phyloP scores from a whole-genome alignment of 176 grass and related monocot species.

The Eragrostis nindensis region DNA sequence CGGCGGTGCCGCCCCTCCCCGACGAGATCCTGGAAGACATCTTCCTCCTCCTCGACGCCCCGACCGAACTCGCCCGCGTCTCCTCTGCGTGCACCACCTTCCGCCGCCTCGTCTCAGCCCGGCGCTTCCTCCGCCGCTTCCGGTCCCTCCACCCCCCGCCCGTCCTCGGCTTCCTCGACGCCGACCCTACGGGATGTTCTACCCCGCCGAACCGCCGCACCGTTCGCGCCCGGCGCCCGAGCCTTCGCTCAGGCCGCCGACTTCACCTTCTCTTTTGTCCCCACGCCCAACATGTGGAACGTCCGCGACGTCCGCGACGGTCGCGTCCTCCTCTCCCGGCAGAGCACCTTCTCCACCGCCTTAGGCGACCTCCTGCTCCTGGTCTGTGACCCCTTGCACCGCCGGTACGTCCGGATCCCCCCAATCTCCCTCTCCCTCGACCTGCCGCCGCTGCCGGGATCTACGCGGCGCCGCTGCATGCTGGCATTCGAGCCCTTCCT shows the following conservation, averaged over 20 bases:
- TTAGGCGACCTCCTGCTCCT: background rate
- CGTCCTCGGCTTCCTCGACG: no score
- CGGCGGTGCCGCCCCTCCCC: background rate
- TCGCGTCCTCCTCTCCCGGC: background rate
- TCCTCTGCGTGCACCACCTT: background rate
- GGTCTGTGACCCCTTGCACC: background rate
- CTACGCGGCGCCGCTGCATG: background rate
- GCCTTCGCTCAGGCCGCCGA: background rate
- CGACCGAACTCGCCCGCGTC: background rate
- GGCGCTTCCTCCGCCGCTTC: background rate
- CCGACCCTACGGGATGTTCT: background rate
- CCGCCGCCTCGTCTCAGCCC: background rate
- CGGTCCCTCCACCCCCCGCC: no score
- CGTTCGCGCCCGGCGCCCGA: background rate
- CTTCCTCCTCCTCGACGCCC: background rate
- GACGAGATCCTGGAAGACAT: background rate
- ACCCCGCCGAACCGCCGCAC: background rate
- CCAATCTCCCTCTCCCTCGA: background rate
- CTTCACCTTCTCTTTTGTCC: slow-evolving; percentile 12
- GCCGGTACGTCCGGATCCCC: background rate
- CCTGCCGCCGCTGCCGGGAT: no score
- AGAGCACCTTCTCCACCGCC: no score
- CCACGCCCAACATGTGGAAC: rapidly evolving
- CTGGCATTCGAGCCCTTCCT: slow-evolving; percentile 34
- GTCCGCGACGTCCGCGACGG: background rate